phyloP scores from a whole-genome alignment of 305 asterid genomes.

The Fraxinus xanthoxyloides region DNA sequence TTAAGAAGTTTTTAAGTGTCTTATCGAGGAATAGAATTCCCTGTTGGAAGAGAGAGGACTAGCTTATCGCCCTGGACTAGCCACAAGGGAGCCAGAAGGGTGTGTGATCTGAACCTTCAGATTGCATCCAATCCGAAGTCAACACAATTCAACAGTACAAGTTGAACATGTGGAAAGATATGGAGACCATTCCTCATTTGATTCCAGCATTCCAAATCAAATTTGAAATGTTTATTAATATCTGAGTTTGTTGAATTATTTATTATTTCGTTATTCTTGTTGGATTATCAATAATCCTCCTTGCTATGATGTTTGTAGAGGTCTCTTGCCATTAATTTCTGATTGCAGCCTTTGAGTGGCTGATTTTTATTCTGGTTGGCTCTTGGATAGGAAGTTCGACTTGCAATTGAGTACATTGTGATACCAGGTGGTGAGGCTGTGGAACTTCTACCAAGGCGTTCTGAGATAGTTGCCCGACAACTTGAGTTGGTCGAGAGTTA shows the following conservation, averaged over 20 bases:
- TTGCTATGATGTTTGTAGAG: background rate
- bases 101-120: background rate
- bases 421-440: slow-evolving; percentile 97
- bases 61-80: background rate
- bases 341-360: background rate
- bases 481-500: slow-evolving; percentile 88
- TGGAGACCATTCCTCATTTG: background rate
- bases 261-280: background rate
- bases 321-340: background rate
- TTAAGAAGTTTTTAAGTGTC: background rate
- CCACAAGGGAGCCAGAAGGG: background rate
- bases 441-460: slow-evolving; percentile 91
- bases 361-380: slow-evolving; percentile 3
- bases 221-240: background rate
- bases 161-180: background rate
- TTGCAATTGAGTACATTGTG: slow-evolving; percentile 95
- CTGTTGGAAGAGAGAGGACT: background rate
- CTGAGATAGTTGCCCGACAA: slow-evolving; percentile 88
- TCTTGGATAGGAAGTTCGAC: slow-evolving; percentile 73
- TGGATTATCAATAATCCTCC: background rate
- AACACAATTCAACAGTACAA: background rate
- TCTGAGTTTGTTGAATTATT: background rate
- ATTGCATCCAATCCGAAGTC: background rate
- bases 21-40: background rate
- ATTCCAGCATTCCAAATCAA: background rate